Percentiles rank a stretch among this genome's conserved stretches.
phyloP scores from a whole-genome alignment of 2,329 filamentous ascomycete genomes.

The Verruconis gallopava region DNA sequence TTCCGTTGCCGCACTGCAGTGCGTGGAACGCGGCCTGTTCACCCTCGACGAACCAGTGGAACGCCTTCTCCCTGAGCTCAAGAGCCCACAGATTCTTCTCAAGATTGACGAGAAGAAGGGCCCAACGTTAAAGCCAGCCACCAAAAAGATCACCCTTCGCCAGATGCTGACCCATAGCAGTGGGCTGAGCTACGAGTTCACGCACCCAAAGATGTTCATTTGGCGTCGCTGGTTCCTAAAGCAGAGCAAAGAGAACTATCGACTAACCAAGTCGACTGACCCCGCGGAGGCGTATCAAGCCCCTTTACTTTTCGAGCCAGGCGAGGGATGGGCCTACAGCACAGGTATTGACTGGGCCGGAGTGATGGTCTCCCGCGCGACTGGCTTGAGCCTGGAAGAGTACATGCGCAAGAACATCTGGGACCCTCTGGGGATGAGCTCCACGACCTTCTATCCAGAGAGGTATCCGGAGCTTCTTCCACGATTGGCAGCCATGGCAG shows the following conservation, averaged over 20 bases:
- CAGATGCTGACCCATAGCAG: constrained; percentile 37
- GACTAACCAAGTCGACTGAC: constrained; percentile 20
- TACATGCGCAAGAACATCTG: constrained; percentile 10
- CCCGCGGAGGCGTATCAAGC: constrained; percentile 25
- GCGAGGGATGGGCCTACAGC: constrained; percentile 39
- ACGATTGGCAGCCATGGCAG: constrained; percentile 15
- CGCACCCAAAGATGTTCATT: constrained; percentile 26
- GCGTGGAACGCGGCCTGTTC: constrained; percentile 7
- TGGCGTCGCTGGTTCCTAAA: constrained; percentile 26
- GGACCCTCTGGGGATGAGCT: constrained; percentile 10
- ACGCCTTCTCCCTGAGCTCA: constrained; percentile 8
- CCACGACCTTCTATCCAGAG: constrained; percentile 16
- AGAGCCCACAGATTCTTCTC: constrained; percentile 2
- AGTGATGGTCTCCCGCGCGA: constrained; percentile 29
- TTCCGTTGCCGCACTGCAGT: constrained; percentile 8
- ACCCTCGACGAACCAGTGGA: constrained; percentile 6
- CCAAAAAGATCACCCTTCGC: constrained; percentile 4
- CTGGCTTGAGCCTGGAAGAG: constrained; percentile 17
- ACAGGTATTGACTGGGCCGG: constrained; percentile 36
- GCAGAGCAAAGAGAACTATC: neutral
- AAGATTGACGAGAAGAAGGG: constrained; percentile 6
- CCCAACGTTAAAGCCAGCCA: constrained; percentile 3
- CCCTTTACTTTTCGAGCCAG: constrained; percentile 28
- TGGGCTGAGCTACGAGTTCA: constrained; percentile 34
- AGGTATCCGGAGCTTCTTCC: constrained; percentile 13